Percentiles rank a stretch among this genome's conserved stretches.
These are phyloP conservation scores for Mitragyna speciosa DNA, from an alignment of 257 asterid species.

Conservation along the genomic window DNA sequence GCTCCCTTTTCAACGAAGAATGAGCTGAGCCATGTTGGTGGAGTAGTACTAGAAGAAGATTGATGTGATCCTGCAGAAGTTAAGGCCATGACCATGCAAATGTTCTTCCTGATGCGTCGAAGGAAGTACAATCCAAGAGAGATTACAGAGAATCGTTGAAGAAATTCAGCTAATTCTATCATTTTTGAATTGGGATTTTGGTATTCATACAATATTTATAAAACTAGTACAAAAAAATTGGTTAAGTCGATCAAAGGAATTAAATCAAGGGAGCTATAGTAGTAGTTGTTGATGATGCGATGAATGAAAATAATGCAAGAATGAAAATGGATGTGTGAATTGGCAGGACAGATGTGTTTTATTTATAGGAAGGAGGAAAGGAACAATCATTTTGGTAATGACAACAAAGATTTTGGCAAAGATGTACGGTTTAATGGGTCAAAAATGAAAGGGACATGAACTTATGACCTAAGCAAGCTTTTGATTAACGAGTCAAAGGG, in stretches of 20 bases:
- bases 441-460: slow-evolving; percentile 19
- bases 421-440: slow-evolving; percentile 35
- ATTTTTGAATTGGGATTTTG: slow-evolving; percentile 18
- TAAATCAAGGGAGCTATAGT: neutral
- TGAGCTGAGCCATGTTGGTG: slow-evolving; percentile 1
- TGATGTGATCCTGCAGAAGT: slow-evolving; percentile 19
- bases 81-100: slow-evolving; percentile 38
- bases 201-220: neutral
- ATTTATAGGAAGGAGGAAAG: neutral
- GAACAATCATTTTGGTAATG: neutral
- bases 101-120: slow-evolving; percentile 21
- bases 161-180: slow-evolving; percentile 27
- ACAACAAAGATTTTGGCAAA: neutral
- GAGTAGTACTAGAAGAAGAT: slow-evolving; percentile 17
- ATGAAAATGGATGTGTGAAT: slow-evolving; percentile 4
- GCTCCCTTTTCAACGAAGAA: neutral
- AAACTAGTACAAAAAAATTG: neutral
- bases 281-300: neutral
- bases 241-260: neutral
- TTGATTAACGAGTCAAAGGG: slow-evolving; percentile 22
- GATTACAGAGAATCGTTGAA: slow-evolving; percentile 27
- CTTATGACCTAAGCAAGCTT: neutral
- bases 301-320: neutral
- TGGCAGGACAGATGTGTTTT: neutral
- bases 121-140: slow-evolving; percentile 28